These are phyloP conservation scores for Microcyclosporella mali DNA, from an alignment of 2,329 filamentous ascomycete genomes.

Conservation along the genomic window DNA sequence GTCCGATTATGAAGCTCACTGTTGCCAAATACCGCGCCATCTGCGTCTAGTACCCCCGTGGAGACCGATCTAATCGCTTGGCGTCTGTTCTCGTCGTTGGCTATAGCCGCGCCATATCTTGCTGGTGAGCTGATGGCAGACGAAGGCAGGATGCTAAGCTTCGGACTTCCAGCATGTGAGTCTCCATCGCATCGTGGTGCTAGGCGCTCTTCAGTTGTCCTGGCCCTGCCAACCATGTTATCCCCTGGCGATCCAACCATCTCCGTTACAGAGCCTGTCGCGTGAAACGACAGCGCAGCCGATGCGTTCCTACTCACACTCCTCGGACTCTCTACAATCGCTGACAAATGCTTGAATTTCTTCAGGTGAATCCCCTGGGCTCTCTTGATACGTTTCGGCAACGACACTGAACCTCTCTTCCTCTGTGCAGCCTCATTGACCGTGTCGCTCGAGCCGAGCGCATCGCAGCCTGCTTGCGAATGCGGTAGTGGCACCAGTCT, in stretches of 20 bases:
- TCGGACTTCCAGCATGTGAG: conserved; percentile 19
- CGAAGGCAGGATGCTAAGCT: conserved; percentile 22
- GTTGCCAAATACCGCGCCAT: conserved; percentile 14
- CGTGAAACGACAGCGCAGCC: background rate
- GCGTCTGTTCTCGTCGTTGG: conserved; percentile 12
- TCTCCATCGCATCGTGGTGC: background rate
- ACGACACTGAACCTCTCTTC: conserved; percentile 19
- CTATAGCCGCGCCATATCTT: conserved; percentile 21
- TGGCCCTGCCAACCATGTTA: background rate
- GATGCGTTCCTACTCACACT: conserved; percentile 1
- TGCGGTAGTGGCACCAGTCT: conserved; percentile 17
- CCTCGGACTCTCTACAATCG: conserved; percentile 31
- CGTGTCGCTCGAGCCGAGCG: conserved; percentile 37
- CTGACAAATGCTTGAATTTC: conserved; percentile 29
- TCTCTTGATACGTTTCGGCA: conserved; percentile 22
- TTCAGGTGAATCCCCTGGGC: conserved; percentile 17
- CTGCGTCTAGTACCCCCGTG: conserved; percentile 20
- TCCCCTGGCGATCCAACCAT: background rate
- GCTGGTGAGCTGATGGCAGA: conserved; percentile 24
- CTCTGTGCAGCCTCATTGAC: conserved; percentile 18
- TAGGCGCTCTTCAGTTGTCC: conserved; percentile 1
- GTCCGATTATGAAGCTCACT: conserved; percentile 5
- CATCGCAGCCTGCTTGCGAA: conserved; percentile 36
- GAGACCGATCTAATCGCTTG: conserved; percentile 23
- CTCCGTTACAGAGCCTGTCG: background rate